Base-by-base conservation (phyloP, 345 rosid genomes). In the Rubroshorea leprosula region DNA sequence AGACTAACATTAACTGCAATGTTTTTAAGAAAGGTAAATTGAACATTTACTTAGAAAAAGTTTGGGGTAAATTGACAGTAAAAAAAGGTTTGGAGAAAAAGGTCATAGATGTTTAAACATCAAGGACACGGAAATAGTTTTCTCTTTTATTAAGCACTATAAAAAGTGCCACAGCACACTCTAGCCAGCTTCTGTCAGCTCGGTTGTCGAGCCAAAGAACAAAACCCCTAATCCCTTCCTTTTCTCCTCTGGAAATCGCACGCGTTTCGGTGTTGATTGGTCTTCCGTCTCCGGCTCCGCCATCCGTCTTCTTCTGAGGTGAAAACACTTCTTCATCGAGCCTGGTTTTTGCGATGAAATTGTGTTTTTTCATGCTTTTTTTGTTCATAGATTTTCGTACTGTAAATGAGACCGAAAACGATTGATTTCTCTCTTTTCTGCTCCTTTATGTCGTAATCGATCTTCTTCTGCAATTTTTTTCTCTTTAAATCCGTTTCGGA, bases 261-360 rank as follows among this genome's bases (percentile, higher is more conserved):
- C 24, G 47, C 47, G 47, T 44, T 44, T 44, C 47, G 47, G 47
- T 44, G 47, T 44, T 44, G 47, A 44, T 44, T 44, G 18, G 47
- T 44, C 17, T 10, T n/a, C 16, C n/a, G 14, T 10, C 18, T 44
- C 47, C 5, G 14, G n/a, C 35, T 9, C 14, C 47, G 17, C 47
- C 5, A 15, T 44, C 14, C 47, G 5, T 13, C 16, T 15, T 13
- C 47, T n/a, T n/a, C 47, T 5, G 47, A 44, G 47, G 47, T n/a
- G 14, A 35, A 35, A 1, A 4, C 3, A 13, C 41, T 35, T 35
- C 41, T 6, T 35, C 41, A 35, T 35, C 9, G 41, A 35, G 7
- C 9, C 11, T 35, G 7, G 12, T 13, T 35, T 8, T 13, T n/a
- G n/a, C n/a, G n/a, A 13, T 8, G 41, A 35, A 35, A 35, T 35